phyloP scores from a whole-genome alignment of 1,284 basidiomycete species.

The Naganishia cerealis region DNA sequence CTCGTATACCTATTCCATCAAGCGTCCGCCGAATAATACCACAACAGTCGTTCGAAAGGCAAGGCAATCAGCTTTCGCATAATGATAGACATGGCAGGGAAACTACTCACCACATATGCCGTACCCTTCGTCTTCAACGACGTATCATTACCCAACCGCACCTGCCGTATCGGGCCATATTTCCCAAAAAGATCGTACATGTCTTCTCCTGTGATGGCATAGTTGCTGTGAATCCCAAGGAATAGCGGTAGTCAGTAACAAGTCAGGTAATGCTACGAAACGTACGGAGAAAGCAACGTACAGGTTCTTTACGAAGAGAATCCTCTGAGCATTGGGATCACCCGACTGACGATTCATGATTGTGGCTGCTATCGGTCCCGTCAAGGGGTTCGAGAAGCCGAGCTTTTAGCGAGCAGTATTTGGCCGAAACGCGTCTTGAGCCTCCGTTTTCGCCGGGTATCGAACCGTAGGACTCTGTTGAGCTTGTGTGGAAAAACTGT shows the following conservation, averaged over 20 bases:
- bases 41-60: conserved; percentile 36
- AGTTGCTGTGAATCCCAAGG: conserved; percentile 60
- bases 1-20: conserved; percentile 44
- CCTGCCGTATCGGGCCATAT: conserved; percentile 94
- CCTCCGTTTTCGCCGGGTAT: not conserved
- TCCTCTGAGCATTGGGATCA: conserved; percentile 46
- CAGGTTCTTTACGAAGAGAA: conserved; percentile 54
- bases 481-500: no score
- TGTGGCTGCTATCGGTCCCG: not conserved
- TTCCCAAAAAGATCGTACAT: conserved; percentile 96
- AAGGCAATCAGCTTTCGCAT: not conserved
- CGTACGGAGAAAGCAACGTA: conserved; percentile 36
- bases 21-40: conserved; percentile 18
- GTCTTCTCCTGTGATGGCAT: conserved; percentile 85
- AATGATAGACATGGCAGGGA: not conserved
- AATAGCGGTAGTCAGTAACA: not conserved
- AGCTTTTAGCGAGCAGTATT: not conserved
- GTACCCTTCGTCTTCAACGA: conserved; percentile 85
- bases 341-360: conserved; percentile 42
- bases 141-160: conserved; percentile 84
- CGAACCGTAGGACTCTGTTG: no score
- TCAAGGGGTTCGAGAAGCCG: not conserved
- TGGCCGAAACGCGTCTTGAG: not conserved
- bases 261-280: not conserved
- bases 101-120: conserved; percentile 77